Base-by-base conservation (phyloP, 805 yeast genomes). In the Lachancea waltii region DNA sequence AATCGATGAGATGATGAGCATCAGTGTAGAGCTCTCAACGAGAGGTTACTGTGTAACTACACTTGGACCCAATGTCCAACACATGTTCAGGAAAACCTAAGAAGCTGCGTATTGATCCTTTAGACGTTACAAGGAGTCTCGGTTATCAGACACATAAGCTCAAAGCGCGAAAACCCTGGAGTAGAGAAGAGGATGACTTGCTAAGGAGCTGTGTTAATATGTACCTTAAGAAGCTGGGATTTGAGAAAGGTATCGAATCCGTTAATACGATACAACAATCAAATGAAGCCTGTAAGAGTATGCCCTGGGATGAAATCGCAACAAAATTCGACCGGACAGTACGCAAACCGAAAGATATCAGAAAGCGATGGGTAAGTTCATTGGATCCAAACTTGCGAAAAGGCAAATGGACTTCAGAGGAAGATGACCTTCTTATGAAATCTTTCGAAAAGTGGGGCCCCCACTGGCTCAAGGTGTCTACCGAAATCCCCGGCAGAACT, bases 321-420 rank as follows among this genome's bases (percentile, higher is more conserved):
- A 66, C 46, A 47, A 63, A 43, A 53, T 70, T 63, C 57, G 70
- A 51, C 46, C 62, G 49, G 62, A 65, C 68, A 56, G 68, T 45
- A 51, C 66, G 95, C 37, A 79, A 82, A 49, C 71, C 85, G 9
- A 85, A 83, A 50, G 95, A 86, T 55, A 83, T 95, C 54, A 72
- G 86, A 24, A 87, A 86, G 58, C 64, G 97, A 41, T 89, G 97
- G 97, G 66, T 75, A 13, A 81, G 81, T 45, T 85, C 95, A 1
- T 62, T 89, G 28, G 92, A 86, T 58, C 97, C 97, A 2, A 74
- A 69, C 42, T 64, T 89, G 43, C 73, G 77, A 39, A 83, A 85
- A 47, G 97, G 97, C 1, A 76, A 77, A 53, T 89, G 97, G 97
- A 82, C 92, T 1, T 58, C 70, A 10, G 81, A 72, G 28, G 97